Base-by-base conservation (phyloP, 352 stramenopile species). In the Labyrinthula sp. region DNA sequence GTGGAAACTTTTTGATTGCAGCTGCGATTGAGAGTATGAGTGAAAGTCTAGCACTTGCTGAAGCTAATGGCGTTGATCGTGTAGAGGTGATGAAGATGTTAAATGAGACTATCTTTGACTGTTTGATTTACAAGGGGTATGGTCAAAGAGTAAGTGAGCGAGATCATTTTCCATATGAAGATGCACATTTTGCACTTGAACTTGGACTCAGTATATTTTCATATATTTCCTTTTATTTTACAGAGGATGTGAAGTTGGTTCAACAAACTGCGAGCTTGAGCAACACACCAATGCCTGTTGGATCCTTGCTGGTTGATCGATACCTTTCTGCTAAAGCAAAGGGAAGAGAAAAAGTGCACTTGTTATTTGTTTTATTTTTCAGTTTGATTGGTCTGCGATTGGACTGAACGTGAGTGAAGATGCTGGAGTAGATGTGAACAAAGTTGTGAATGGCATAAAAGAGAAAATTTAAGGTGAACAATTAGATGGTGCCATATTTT, bases 1-100 rank as follows among this genome's bases (percentile, higher is more conserved):
- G 64, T 26, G 71, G 71, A 0, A 81, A 81, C 45, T 81, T 79
- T 38, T 47, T 81, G 12, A 79, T 81, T 9, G 71, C 69, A 2
- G 34, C 24, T 1, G 63, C 69, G n/a, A 81, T 81, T 31, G 71
- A 81, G 54, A 65, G 65, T 0, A 72, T 81, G 60, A 68, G 63
- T 2, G 71, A 81, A 34, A 61, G 66, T 14, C 57, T 79, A 20
- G 60, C 65, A 12, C 60, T 81, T 15, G 57, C 71, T 15, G 71
- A 81, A 55, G 59, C 60, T 22, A 64, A 77, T 27, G 68, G 71
- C 33, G 63, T 81, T 24, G 67, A 81, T 35, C 66, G 71, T n/a
- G 64, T 66, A 22, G 45, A 69, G 35, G 68, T 72, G 17, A 77
- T 75, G 63, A 35, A 73, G 38, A 73, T 81, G 62, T 71, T 79